phyloP scores from a whole-genome alignment of 306 rosid genomes.

The Mucuna pruriens region DNA sequence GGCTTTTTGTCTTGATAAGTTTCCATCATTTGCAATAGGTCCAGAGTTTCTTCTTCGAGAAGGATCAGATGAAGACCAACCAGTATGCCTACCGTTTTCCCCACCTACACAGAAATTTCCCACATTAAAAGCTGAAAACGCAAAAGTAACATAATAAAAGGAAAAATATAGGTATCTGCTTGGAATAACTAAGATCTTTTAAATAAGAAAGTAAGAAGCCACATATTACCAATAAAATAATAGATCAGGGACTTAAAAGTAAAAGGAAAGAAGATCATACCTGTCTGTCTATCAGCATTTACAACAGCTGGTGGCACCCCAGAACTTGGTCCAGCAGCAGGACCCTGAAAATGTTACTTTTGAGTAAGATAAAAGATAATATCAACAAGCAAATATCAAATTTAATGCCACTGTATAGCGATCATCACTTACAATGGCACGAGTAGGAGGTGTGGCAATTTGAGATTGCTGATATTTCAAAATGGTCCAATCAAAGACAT shows the following conservation, averaged over 20 bases:
- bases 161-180: neutral
- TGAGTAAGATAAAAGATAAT: conserved; percentile 37
- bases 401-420: conserved; percentile 2
- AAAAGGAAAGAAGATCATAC: conserved; percentile 43
- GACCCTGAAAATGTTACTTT: conserved; percentile 56
- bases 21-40: conserved; percentile 66
- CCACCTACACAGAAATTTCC: conserved; percentile 60
- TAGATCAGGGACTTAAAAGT: neutral
- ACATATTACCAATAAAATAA: neutral
- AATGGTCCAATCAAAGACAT: conserved; percentile 97
- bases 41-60: conserved; percentile 85
- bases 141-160: neutral
- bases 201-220: neutral
- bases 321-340: conserved; percentile 93
- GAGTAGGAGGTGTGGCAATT: conserved; percentile 70
- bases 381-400: conserved; percentile 1
- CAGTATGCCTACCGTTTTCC: conserved; percentile 73
- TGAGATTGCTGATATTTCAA: conserved; percentile 98
- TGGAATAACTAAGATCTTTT: neutral
- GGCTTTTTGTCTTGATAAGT: conserved; percentile 65
- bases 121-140: neutral
- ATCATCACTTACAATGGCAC: conserved; percentile 63
- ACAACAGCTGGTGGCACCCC: conserved; percentile 73
- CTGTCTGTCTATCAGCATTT: conserved; percentile 76
- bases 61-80: conserved; percentile 79